Base-by-base conservation (phyloP, 164 flowering plant species). In the Nymphaea thermarum region DNA sequence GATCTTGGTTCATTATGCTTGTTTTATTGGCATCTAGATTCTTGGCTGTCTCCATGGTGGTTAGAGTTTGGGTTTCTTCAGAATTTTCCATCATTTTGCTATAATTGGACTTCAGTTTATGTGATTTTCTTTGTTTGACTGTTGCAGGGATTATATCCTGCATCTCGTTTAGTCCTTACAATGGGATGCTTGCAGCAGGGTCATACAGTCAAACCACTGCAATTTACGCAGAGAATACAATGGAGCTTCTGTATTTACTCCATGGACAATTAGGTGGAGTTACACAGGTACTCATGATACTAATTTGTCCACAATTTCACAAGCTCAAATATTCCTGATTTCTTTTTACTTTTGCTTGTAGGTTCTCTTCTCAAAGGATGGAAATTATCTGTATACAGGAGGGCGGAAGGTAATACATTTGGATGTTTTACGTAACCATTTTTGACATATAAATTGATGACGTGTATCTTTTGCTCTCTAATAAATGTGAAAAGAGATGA, bases 251-350 rank as follows among this genome's bases (percentile, higher is more conserved):
- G 67, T 91, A 91, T 68, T 75, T 94, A 65, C 78, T 94, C 67
- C 95, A 94, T 82, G 98, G 99, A 66, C 99, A 94, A 80, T 87
- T 86, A 81, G 99, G 97, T 77, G 99, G 99, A 66, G 76, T 91
- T 67, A 94, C 97, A 18, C 97, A 91, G 81, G 98, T 41, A 57
- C 5, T 61, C 42, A 61, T n/a, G 11, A 6, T 8, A 7, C 25
- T 61, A n/a, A 17, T 3, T 61, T n/a, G 42, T 61, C 64, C 42
- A 61, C 16, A n/a, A 61, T 6, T 61, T 61, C 36, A 61, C 16
- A 36, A 61, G 36, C 42, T 61, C 15, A 61, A 8, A 36, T 36
- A 61, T 61, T 55, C 42, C 8, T 61, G 64, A 61, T 36, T n/a
- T 61, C 15, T 11, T 44, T 42, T 64, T 66, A 44, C 41, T 12